A percentile compares a stretch with the other conserved stretches of the same genome.
These are phyloP conservation scores for Metschnikowia gelsemii DNA, from an alignment of 805 yeast genomes.

Conservation along the genomic window DNA sequence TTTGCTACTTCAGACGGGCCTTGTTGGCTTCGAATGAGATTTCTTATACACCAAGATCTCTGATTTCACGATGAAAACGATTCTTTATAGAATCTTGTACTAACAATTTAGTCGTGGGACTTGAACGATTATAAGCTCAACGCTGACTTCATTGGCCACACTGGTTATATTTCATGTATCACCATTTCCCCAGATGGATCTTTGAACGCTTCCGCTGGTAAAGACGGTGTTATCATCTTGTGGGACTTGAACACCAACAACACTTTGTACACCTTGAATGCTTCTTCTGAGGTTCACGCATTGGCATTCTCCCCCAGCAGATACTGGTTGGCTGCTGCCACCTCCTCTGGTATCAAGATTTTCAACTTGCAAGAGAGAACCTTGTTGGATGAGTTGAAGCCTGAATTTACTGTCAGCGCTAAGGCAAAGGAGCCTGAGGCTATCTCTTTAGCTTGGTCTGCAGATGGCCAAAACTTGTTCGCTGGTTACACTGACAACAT, in stretches of 20 bases:
- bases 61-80: slow-evolving; percentile 48
- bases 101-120: slow-evolving; percentile 88
- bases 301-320: slow-evolving; percentile 99
- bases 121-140: slow-evolving; percentile 76
- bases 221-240: slow-evolving; percentile 97
- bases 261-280: slow-evolving; percentile 88
- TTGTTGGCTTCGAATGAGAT: slow-evolving; percentile 86
- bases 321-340: slow-evolving; percentile 99
- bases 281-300: slow-evolving; percentile 96
- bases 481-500: slow-evolving; percentile 99
- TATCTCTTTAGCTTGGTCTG: slow-evolving; percentile 98
- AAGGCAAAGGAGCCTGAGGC: slow-evolving; percentile 98
- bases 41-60: slow-evolving; percentile 97
- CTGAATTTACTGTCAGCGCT: slow-evolving; percentile 87
- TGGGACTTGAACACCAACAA: slow-evolving; percentile 91
- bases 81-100: slow-evolving; percentile 30
- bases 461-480: slow-evolving; percentile 98
- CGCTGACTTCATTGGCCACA: slow-evolving; percentile 99
- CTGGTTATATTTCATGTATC: slow-evolving; percentile 96
- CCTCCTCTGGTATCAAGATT: slow-evolving; percentile 96
- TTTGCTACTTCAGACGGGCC: slow-evolving; percentile 99
- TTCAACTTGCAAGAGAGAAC: slow-evolving; percentile 94
- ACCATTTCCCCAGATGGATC: slow-evolving; percentile 99
- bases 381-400: slow-evolving; percentile 95
- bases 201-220: slow-evolving; percentile 98